Percentiles rank a stretch among this genome's conserved stretches.
phyloP scores from a whole-genome alignment of 441 rosid species.

The Eutrema salsugineum region DNA sequence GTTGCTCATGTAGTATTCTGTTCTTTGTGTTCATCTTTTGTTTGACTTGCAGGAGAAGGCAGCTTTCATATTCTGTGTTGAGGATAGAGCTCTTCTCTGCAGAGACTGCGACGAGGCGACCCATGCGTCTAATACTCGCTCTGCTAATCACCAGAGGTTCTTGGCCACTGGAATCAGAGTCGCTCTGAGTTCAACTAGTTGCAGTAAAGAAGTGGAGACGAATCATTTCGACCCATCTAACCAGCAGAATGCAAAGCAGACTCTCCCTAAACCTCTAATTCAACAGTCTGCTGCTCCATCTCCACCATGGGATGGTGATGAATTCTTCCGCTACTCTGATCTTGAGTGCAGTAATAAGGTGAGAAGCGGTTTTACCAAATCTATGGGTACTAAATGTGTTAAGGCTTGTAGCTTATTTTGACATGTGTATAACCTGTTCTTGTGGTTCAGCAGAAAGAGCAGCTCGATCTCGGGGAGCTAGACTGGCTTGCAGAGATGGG shows the following conservation, averaged over 20 bases:
- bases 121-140: conserved; percentile 54
- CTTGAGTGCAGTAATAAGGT: conserved; percentile 72
- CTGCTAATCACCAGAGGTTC: conserved; percentile 73
- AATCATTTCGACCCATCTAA: conserved; percentile 64
- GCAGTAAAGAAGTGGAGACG: conserved; percentile 48
- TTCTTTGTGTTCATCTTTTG: conserved; percentile 9
- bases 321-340: conserved; percentile 68
- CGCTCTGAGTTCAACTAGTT: conserved; percentile 58
- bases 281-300: conserved; percentile 43
- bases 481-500: conserved; percentile 88
- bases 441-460: conserved; percentile 51
- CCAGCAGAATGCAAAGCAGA: conserved; percentile 41
- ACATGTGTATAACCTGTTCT: neutral
- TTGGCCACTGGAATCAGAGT: conserved; percentile 81
- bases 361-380: conserved; percentile 19
- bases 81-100: conserved; percentile 85
- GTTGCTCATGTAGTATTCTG: neutral
- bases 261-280: conserved; percentile 36
- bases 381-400: neutral
- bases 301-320: conserved; percentile 72
- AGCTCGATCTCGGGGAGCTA: conserved; percentile 71
- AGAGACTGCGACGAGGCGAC: conserved; percentile 60
- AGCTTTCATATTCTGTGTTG: conserved; percentile 87
- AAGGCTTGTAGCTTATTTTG: neutral
- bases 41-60: conserved; percentile 59